A percentile compares a stretch with the other conserved stretches of the same genome.
Conservation (phyloP, 2,329 filamentous ascomycete species). For the Diaporthe sp. region DNA sequence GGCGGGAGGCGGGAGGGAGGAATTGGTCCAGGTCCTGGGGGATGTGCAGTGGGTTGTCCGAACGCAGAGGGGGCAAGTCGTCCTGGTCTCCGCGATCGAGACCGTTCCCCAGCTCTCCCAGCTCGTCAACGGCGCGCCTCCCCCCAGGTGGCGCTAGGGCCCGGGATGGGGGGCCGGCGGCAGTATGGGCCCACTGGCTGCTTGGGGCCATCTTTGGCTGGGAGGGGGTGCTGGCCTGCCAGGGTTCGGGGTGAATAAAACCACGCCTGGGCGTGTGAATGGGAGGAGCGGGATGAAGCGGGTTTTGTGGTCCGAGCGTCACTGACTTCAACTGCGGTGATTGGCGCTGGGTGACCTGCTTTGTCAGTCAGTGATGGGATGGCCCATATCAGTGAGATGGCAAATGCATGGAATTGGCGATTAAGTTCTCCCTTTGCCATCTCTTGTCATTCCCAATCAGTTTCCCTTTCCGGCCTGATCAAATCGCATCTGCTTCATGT, state of each 20-base stretch:
- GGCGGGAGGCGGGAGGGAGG: conserved; percentile 24
- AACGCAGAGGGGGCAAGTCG: background rate
- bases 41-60: no score
- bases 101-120: background rate
- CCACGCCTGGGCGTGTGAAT: conserved; percentile 1
- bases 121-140: background rate
- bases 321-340: background rate
- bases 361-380: conserved; percentile 29
- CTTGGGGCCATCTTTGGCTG: conserved; percentile 1
- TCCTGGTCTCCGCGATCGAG: background rate
- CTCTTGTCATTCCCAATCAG: background rate
- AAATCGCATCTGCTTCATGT: background rate
- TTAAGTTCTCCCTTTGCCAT: conserved; percentile 8
- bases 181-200: conserved; percentile 10
- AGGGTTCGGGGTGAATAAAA: background rate
- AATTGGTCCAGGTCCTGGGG: background rate
- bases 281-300: background rate
- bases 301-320: conserved; percentile 15
- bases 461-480: background rate
- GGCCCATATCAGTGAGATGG: conserved; percentile 22
- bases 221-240: background rate
- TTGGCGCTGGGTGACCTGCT: conserved; percentile 14
- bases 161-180: conserved; percentile 3
- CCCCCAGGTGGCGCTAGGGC: conserved; percentile 8
- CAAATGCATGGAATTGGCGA: conserved; percentile 6